Evolutionary conservation across 306 rosid genomes (phyloP).

Genomic region (Glycyrrhiza uralensis): DNA sequence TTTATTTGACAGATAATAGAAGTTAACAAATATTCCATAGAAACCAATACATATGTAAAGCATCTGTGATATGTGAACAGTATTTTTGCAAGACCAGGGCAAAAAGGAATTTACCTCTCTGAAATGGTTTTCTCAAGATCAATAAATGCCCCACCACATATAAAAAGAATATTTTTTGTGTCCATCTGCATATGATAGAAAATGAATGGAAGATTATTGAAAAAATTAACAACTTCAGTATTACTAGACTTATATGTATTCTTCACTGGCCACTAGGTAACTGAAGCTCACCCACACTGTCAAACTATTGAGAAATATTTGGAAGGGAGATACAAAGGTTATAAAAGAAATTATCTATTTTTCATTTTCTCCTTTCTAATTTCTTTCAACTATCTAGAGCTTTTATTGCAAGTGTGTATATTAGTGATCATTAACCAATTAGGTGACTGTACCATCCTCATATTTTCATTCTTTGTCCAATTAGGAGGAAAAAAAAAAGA

Average conservation of each 20-base stretch:
- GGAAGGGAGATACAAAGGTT: neutral
- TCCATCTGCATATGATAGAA: conserved; percentile 62
- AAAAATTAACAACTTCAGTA: neutral
- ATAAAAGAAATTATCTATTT: neutral
- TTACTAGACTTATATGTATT: conserved; percentile 1
- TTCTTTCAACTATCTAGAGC: neutral
- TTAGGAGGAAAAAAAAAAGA: neutral
- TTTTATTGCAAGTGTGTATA: neutral
- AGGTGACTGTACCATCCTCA: neutral
- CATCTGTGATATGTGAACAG: neutral
- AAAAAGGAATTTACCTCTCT: conserved; percentile 63
- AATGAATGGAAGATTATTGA: conserved; percentile 5
- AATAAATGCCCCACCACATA: conserved; percentile 95
- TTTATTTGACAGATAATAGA: conserved; percentile 26
- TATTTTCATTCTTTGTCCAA: neutral
- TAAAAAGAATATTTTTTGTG: conserved; percentile 90
- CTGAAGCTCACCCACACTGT: neutral
- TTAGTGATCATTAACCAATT: neutral
- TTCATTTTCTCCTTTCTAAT: neutral
- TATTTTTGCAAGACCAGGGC: neutral
- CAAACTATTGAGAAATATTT: neutral
- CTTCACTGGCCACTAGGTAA: neutral
- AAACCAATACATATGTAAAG: neutral
- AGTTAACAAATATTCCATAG: neutral
- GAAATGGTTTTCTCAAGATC: conserved; percentile 98